Percentiles rank a stretch among this genome's conserved stretches.
Evolutionary conservation across 495 filamentous ascomycete species (phyloP).

Genomic region (Jackrogersella minutella): DNA sequence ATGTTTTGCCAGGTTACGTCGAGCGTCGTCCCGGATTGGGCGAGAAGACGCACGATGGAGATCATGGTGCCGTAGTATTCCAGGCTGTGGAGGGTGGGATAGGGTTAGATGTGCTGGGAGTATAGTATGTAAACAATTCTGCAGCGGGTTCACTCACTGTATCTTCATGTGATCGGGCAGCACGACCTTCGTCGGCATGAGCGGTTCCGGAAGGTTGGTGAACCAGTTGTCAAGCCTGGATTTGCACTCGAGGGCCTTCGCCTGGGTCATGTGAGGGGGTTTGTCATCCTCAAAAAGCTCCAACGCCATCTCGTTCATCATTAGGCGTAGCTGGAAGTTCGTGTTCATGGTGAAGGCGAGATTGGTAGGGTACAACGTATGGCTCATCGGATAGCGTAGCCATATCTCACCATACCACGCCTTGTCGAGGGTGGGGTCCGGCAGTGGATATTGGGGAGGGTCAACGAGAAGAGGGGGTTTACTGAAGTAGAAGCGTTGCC

Average conservation of each 20-base stretch:
- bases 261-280: conserved; percentile 19
- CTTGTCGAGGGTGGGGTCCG: conserved; percentile 41
- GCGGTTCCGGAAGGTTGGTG: conserved; percentile 43
- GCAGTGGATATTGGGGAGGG: conserved; percentile 43
- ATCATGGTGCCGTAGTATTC: conserved; percentile 38
- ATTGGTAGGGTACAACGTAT: conserved; percentile 32
- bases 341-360: conserved; percentile 44
- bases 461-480: conserved; percentile 35
- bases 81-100: conserved; percentile 7
- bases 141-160: conserved; percentile 22
- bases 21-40: not conserved
- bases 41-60: conserved; percentile 22
- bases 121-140: not conserved
- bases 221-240: conserved; percentile 43
- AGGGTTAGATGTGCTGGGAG: not conserved
- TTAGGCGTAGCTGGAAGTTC: conserved; percentile 46
- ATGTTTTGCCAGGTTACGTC: conserved; percentile 29
- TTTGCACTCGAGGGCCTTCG: conserved; percentile 44
- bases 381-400: conserved; percentile 46
- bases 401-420: conserved; percentile 52
- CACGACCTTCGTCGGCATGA: conserved; percentile 46
- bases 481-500: conserved; percentile 46
- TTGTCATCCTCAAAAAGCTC: conserved; percentile 28
- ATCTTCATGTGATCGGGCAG: conserved; percentile 50
- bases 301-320: conserved; percentile 44